Conservation (phyloP, 2,329 filamentous ascomycete genomes). For the Cladorrhinum sp. region DNA sequence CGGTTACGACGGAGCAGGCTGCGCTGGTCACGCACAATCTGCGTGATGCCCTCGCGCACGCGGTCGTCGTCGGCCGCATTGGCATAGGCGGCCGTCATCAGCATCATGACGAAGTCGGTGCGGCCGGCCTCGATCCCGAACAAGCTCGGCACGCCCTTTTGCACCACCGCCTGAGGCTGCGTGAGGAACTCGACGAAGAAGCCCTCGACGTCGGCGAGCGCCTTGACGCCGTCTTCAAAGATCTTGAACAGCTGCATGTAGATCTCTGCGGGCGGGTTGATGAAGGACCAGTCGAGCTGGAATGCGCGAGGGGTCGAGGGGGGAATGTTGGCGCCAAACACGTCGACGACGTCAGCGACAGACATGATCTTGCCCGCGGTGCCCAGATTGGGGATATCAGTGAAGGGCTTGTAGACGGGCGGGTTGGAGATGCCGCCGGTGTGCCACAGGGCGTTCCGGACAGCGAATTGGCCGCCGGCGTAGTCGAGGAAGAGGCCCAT, state of each 20-base stretch:
- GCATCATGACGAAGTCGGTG: constrained; percentile 22
- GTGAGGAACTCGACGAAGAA: neutral
- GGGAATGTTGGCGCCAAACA: neutral
- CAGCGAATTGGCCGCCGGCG: neutral
- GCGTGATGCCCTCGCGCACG: constrained; percentile 1
- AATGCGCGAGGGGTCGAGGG: neutral
- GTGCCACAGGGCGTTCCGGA: neutral
- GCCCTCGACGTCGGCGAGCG: neutral
- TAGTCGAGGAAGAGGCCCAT: neutral
- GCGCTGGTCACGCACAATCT: constrained; percentile 20
- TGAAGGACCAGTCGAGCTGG: neutral
- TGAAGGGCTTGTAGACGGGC: neutral
- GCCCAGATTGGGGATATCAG: neutral
- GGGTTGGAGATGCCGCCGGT: neutral
- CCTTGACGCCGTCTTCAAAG: neutral
- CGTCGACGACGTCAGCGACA: neutral
- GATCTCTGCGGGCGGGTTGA: neutral
- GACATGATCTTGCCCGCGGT: neutral
- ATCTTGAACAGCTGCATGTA: neutral
- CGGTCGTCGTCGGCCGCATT: constrained; percentile 21
- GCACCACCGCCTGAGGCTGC: too few species aligned
- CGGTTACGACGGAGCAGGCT: constrained; percentile 15
- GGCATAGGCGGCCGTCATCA: constrained; percentile 23
- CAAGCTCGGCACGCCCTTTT: constrained; percentile 24
- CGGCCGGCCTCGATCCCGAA: constrained; percentile 21